phyloP scores from a whole-genome alignment of 768 basidiomycete species.

The Suillus alpinus region DNA sequence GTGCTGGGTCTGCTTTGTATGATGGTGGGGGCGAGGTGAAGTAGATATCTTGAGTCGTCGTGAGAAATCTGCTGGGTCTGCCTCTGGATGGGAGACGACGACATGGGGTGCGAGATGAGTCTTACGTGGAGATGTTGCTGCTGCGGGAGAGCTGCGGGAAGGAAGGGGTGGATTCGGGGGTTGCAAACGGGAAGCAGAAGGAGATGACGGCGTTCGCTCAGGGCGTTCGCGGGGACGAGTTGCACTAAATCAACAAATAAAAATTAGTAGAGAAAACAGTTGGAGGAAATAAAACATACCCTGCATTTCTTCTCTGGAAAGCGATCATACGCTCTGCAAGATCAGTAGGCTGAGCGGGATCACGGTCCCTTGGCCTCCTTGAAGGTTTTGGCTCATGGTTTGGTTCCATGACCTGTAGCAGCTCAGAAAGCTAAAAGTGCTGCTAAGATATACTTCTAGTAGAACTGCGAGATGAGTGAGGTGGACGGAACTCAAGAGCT shows the following conservation, averaged over 20 bases:
- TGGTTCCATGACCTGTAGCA: conserved; percentile 27
- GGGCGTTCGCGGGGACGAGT: conserved; percentile 45
- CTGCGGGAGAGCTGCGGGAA: conserved; percentile 20
- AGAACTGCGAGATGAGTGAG: conserved; percentile 2
- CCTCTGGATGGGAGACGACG: conserved; percentile 41
- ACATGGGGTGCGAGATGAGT: conserved; percentile 32
- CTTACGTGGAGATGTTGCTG: conserved; percentile 30
- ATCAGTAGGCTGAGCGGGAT: conserved; percentile 42
- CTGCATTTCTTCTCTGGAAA: conserved; percentile 61
- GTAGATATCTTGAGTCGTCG: conserved; percentile 68
- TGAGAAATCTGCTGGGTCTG: conserved; percentile 72
- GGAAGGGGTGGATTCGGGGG: conserved; percentile 30
- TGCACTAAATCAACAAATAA: conserved; percentile 31
- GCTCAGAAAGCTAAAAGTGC: not conserved
- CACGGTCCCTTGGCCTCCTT: conserved; percentile 44
- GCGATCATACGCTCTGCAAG: conserved; percentile 65
- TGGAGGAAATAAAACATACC: conserved; percentile 35
- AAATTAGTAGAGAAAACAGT: not conserved
- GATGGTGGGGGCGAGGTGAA: conserved; percentile 37
- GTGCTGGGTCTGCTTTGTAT: conserved; percentile 32
- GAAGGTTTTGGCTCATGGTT: conserved; percentile 26
- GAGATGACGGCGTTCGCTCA: conserved; percentile 38
- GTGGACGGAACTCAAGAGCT: conserved; percentile 4
- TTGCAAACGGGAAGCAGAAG: conserved; percentile 26
- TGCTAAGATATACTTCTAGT: not conserved